Evolutionary conservation across 345 rosid genomes (phyloP), one percentile per base, ranked within the genome.

Genomic region (Cardamine occulta): DNA sequence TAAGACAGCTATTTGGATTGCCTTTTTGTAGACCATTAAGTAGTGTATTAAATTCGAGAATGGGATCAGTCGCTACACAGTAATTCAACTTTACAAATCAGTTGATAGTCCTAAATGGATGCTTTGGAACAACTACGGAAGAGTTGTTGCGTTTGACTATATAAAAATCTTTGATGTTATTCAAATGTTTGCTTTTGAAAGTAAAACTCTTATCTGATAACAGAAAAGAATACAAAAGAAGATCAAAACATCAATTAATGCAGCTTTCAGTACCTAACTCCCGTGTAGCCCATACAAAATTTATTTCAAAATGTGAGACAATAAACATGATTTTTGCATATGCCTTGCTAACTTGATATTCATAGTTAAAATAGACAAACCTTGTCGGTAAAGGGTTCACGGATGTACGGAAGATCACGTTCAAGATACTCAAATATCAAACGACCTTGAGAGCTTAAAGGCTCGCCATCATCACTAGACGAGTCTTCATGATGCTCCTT

Each of bases 351-450:
- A 24, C 48, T 58, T 48, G 18, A 74, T 35, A 58, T 10, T 26
- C 4, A 31, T 56, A 45, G 65, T 12, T 31, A 59, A 44, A 60
- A 58, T 9, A 39, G 55, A 74, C 83, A 85, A 72, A 80, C 99
- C 96, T 95, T 91, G 84, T 92, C 92, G 62, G 99, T 87, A 66
- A 95, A 82, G 40, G 99, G 99, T 73, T 92, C 89, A 34, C 97
- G 93, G 76, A 88, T 82, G 70, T 90, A 89, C 1, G 99, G 97
- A 68, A 86, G 83, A 47, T 88, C 91, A 19, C 72, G 82, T 74
- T 95, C 98, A 78, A 94, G 81, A 76, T 85, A 90, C 75, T 94
- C 92, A 54, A 88, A 94, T 71, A 94, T 39, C 75, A 86, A 81
- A 78, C 57, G 76, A 69, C 83, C 86, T 53, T 76, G 84, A 78